These are phyloP conservation scores for Aspergillus haitiensis DNA, from an alignment of 495 filamentous ascomycete genomes.

Conservation along the genomic window DNA sequence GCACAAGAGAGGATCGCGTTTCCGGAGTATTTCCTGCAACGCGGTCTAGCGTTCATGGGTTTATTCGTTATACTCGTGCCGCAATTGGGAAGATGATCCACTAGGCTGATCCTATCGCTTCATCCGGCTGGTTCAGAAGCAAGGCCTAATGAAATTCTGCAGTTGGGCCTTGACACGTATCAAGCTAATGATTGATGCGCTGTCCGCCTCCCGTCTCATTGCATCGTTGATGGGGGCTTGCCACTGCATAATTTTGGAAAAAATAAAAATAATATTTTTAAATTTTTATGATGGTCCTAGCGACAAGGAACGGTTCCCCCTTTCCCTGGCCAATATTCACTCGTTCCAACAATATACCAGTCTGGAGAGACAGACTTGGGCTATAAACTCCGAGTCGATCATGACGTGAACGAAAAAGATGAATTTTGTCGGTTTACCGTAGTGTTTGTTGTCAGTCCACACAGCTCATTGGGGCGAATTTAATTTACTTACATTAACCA, in stretches of 20 bases:
- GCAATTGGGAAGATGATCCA: conserved; percentile 22
- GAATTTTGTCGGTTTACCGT: no score
- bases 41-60: conserved; percentile 7
- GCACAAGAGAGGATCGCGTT: conserved; percentile 6
- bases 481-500: neutral
- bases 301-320: conserved; percentile 2
- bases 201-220: conserved; percentile 26
- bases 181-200: conserved; percentile 27
- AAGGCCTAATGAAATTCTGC: conserved; percentile 27
- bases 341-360: no score
- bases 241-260: conserved; percentile 9
- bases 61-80: conserved; percentile 14
- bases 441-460: no score
- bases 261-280: neutral
- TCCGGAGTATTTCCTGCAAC: conserved; percentile 17
- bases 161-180: conserved; percentile 32
- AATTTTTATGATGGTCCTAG: conserved; percentile 16
- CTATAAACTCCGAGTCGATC: no score
- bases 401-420: no score
- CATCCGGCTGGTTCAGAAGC: conserved; percentile 24
- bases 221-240: conserved; percentile 20
- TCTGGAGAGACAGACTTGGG: no score
- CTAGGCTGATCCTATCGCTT: conserved; percentile 23
- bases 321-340: no score
- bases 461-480: no score